Evolutionary conservation across 1,284 basidiomycete genomes (phyloP), one percentile per base, ranked within the genome.

Genomic region (Sporisorium exsertum): DNA sequence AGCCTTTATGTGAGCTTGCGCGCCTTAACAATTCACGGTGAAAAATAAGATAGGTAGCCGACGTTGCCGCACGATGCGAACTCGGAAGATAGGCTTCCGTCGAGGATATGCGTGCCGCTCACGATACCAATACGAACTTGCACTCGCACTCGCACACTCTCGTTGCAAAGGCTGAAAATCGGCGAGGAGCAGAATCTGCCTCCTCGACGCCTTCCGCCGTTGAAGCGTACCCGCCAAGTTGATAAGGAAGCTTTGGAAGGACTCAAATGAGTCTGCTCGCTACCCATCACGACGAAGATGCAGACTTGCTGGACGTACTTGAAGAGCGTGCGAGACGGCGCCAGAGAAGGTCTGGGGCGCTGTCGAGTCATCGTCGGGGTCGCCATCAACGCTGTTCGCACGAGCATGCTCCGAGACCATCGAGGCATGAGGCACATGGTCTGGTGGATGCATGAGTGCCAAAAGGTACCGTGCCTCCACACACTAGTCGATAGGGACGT

Each of bases 71-170:
- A 18, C 24, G 16, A 58, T 37, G 46, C 56, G 12, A 58, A 20
- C 13, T 65, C 68, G 68, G 63, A 72, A 33, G 29, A 63, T 32
- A 24, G 47, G n/a, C 63, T 46, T 63, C 63, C 69, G 69, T 52
- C 37, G 6, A 42, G 5, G 18, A 27, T 24, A n/a, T 32, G 13
- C 40, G 35, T 29, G 35, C 22, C 32, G 49, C 42, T 24, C 43
- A 46, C 40, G 35, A 37, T 29, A 33, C 46, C 49, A 35, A 29
- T n/a, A n/a, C n/a, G 29, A 32, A 32, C 29, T 8, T 10, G 8
- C 18, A 22, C 33, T 33, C 22, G n/a, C 40, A 50, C n/a, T n/a
- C n/a, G n/a, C n/a, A n/a, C n/a, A n/a, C 22, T 32, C 29, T 32
- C 35, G 35, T 15, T 40, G 8, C 18, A 18, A 40, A 40, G 37